Evolutionary conservation across 2,329 filamentous ascomycete genomes (phyloP).

Genomic region (Metarhizium robertsii): DNA sequence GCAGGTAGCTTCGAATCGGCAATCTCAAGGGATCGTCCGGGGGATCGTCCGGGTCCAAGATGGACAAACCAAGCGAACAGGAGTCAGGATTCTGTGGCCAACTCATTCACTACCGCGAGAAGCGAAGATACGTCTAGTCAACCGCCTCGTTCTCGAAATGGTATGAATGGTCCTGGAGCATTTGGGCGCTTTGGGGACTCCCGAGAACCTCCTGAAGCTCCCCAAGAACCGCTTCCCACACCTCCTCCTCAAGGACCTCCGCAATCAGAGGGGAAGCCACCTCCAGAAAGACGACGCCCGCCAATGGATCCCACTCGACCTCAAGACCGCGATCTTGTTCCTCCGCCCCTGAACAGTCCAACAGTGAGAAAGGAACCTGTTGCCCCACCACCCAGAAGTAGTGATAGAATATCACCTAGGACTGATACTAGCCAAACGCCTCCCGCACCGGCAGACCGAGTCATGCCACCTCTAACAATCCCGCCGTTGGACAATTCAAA

Average conservation of each 20-base stretch:
- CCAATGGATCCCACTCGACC: slow-evolving; percentile 54
- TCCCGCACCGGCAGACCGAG: slow-evolving; percentile 9
- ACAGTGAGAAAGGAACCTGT: slow-evolving; percentile 33
- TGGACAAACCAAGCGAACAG: slow-evolving; percentile 41
- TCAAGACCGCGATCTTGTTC: slow-evolving; percentile 45
- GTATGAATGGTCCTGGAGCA: slow-evolving; percentile 29
- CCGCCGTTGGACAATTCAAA: slow-evolving; percentile 6
- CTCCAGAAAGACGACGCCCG: slow-evolving; percentile 56
- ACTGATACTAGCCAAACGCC: slow-evolving; percentile 26
- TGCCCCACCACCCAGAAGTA: slow-evolving; percentile 41
- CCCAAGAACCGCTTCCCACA: slow-evolving; percentile 7
- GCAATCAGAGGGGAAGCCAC: slow-evolving; percentile 29
- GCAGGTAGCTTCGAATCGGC: slow-evolving; percentile 42
- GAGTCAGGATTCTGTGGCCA: slow-evolving; percentile 48
- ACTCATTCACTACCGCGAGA: slow-evolving; percentile 30
- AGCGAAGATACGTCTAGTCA: slow-evolving; percentile 44
- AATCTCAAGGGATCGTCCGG: slow-evolving; percentile 18
- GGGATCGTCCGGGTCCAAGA: slow-evolving; percentile 32
- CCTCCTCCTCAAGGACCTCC: neutral
- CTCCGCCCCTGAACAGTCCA: slow-evolving; percentile 48
- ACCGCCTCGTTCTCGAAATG: slow-evolving; percentile 45
- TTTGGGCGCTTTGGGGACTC: slow-evolving; percentile 26
- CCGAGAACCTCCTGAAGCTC: slow-evolving; percentile 10
- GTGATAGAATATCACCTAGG: slow-evolving; percentile 36
- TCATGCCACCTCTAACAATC: slow-evolving; percentile 10